Base-by-base conservation (phyloP, 495 filamentous ascomycete genomes). In the Aspergillus haitiensis region DNA sequence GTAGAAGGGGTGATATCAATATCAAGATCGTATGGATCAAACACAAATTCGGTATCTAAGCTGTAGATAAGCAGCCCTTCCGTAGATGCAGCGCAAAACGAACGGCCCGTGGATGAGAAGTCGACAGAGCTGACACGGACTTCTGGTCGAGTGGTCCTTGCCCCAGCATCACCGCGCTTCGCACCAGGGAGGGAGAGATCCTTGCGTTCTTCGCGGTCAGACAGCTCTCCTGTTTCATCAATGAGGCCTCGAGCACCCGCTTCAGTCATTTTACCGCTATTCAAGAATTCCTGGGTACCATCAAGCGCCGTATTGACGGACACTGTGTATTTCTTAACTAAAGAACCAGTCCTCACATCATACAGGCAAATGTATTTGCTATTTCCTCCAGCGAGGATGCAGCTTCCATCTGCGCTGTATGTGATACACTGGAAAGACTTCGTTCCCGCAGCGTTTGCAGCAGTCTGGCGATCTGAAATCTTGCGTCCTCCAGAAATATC, bases 301-400 rank as follows among this genome's bases (percentile, higher is more conserved):
- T 97, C 92, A 6, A 98, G 80, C 13, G 92, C 93, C 3, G 96
- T 81, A 70, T 98, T 98, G 70, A 95, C 84, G 44, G 90, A 94
- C 58, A 97, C 91, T 1, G 93, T 96, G 67, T 87, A 98, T 63
- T 96, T 96, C 65, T 93, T 96, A 55, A 97, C 75, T n/a, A 98
- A 78, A 4, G 90, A 89, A 66, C 92, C 91, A 5, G 92, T 93
- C 45, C 82, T 82, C 21, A 94, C 90, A 51, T 94, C 92, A 72
- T 98, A 98, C 55, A 98, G 77, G 68, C 95, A 98, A 33, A 98
- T 96, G 68, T 91, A 97, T 75, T 97, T 98, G 84, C 91, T 96
- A 73, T 92, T 97, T 6, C 94, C 94, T 50, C 82, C 92, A 0
- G 92, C 93, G 42, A 98, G 78, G 21, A 98, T 80, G 70, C 93